Evolutionary conservation across 2,329 filamentous ascomycete species (phyloP).

Genomic region (Colletotrichum nymphaeae): DNA sequence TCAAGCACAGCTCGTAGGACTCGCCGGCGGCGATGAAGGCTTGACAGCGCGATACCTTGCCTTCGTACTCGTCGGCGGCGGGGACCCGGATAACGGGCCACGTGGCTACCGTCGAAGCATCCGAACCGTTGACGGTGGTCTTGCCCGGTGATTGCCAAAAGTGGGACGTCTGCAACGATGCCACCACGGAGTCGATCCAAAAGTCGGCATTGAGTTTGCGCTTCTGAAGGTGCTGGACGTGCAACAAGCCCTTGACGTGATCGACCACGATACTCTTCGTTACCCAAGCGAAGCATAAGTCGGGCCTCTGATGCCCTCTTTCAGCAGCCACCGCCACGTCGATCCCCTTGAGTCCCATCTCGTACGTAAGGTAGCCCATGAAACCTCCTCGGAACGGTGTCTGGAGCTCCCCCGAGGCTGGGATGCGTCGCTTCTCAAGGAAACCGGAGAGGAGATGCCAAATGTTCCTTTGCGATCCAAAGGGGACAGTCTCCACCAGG

Average conservation of each 20-base stretch:
- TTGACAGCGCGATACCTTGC: conserved; percentile 76
- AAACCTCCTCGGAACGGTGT: conserved; percentile 83
- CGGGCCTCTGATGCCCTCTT: conserved; percentile 63
- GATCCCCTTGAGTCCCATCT: conserved; percentile 77
- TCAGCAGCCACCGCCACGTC: conserved; percentile 52
- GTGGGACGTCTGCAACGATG: conserved; percentile 46
- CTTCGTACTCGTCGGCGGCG: conserved; percentile 66
- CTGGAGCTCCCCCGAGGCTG: conserved; percentile 33
- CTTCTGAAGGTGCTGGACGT: conserved; percentile 73
- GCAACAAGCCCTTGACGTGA: conserved; percentile 69
- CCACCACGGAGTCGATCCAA: conserved; percentile 46
- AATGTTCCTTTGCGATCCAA: conserved; percentile 47
- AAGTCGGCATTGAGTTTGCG: conserved; percentile 35
- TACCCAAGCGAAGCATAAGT: conserved; percentile 81
- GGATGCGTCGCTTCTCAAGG: conserved; percentile 44
- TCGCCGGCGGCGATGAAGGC: conserved; percentile 79
- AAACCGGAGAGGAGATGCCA: conserved; percentile 65
- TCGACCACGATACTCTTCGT: conserved; percentile 83
- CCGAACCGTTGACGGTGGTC: conserved; percentile 1
- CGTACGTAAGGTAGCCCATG: conserved; percentile 87
- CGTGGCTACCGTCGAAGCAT: conserved; percentile 21
- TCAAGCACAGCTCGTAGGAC: conserved; percentile 89
- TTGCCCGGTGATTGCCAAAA: conserved; percentile 44
- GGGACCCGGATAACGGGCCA: conserved; percentile 51
- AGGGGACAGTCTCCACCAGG: conserved; percentile 42